phyloP scores from a whole-genome alignment of 768 basidiomycete genomes.

The Lactarius trivialis region DNA sequence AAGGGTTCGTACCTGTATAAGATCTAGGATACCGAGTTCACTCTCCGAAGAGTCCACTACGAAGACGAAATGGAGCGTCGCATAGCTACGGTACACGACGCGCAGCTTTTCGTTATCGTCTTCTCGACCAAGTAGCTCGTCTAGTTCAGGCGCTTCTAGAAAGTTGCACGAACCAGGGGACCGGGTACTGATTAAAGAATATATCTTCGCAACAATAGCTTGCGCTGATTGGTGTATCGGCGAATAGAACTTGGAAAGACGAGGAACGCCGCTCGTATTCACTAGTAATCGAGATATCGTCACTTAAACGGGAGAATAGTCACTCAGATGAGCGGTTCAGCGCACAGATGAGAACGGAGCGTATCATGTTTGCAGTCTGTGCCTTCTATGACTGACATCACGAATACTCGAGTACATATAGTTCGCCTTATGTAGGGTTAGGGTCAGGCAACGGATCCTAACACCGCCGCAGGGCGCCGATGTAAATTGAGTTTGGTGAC shows the following conservation, averaged over 20 bases:
- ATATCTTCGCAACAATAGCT: conserved; percentile 81
- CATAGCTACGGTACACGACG: conserved; percentile 93
- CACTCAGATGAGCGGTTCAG: neutral
- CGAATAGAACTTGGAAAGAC: conserved; percentile 85
- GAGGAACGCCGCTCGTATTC: conserved; percentile 86
- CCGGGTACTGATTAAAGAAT: conserved; percentile 76
- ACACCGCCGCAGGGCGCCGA: too few relatives aligned
- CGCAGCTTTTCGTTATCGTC: conserved; percentile 57
- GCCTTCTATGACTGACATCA: too few relatives aligned
- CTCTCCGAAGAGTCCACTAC: conserved; percentile 96
- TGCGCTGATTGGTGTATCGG: conserved; percentile 63
- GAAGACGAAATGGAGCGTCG: conserved; percentile 95
- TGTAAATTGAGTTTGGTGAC: too few relatives aligned
- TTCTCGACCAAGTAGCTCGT: conserved; percentile 55
- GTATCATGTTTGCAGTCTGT: conserved; percentile 17
- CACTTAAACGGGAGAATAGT: neutral
- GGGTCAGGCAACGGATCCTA: too few relatives aligned
- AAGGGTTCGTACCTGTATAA: conserved; percentile 73
- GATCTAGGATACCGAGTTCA: conserved; percentile 90
- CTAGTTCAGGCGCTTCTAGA: conserved; percentile 85
- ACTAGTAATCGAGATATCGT: conserved; percentile 41
- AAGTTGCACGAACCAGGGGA: conserved; percentile 90
- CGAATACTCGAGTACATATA: too few relatives aligned
- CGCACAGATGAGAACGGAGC: conserved; percentile 24
- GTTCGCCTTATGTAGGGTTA: too few relatives aligned